Conservation (phyloP, 768 basidiomycete species). For the Mycena galericulata region DNA sequence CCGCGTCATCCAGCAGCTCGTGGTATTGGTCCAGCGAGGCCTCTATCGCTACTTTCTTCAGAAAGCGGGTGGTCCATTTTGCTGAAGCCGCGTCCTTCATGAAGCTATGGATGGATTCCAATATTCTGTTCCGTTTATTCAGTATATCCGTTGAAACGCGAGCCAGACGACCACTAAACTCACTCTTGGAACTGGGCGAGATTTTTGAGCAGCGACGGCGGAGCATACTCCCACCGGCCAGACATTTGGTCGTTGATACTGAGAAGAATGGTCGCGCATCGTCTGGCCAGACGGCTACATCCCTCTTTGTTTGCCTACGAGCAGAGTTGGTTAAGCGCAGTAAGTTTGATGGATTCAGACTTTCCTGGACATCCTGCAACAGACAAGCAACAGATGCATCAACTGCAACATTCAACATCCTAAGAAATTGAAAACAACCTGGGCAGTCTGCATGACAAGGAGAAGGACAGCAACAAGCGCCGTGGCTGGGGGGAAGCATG, state of each 20-base stretch:
- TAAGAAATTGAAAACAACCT: conserved; percentile 45
- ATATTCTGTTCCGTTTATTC: conserved; percentile 44
- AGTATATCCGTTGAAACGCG: conserved; percentile 2
- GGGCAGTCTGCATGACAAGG: conserved; percentile 58
- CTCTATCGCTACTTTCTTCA: conserved; percentile 55
- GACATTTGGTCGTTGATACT: conserved; percentile 60
- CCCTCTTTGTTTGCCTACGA: conserved; percentile 52
- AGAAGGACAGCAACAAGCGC: conserved; percentile 55
- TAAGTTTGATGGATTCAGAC: conserved; percentile 2
- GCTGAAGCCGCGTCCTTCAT: conserved; percentile 52
- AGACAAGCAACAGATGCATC: no score
- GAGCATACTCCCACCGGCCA: conserved; percentile 57
- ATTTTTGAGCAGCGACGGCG: conserved; percentile 52
- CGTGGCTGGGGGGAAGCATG: conserved; percentile 55
- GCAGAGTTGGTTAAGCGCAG: conserved; percentile 28
- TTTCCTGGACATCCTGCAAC: conserved; percentile 39
- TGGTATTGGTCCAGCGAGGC: conserved; percentile 49
- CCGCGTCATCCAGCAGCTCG: conserved; percentile 55
- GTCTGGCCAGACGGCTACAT: conserved; percentile 54
- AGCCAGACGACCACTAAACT: conserved; percentile 36
- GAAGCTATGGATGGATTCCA: conserved; percentile 53
- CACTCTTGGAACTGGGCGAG: conserved; percentile 56
- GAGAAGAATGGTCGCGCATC: conserved; percentile 55
- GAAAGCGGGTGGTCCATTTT: conserved; percentile 56
- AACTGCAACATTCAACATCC: not conserved